Conservation (phyloP, 805 yeast species). For the Starmerella floris region DNA sequence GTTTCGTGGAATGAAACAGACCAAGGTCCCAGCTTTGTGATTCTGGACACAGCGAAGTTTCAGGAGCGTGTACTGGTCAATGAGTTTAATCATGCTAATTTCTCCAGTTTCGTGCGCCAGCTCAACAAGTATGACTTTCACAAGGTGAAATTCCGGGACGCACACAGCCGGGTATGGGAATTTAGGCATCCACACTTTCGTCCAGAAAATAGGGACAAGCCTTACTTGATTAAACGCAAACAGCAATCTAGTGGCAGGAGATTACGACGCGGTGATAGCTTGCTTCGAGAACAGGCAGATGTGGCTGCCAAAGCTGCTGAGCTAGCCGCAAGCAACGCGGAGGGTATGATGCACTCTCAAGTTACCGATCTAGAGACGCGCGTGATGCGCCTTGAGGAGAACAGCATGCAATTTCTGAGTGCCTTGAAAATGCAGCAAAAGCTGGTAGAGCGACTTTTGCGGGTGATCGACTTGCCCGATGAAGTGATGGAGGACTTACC, state of each 20-base stretch:
- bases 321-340: slow-evolving; percentile 18
- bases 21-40: slow-evolving; percentile 76
- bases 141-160: slow-evolving; percentile 57
- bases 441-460: slow-evolving; percentile 15
- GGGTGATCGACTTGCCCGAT: neutral
- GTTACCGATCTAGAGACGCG: slow-evolving; percentile 13
- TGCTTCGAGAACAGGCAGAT: slow-evolving; percentile 7
- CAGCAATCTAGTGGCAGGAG: slow-evolving; percentile 16
- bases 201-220: slow-evolving; percentile 57
- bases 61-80: slow-evolving; percentile 51
- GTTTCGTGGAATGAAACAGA: slow-evolving; percentile 65
- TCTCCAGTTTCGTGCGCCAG: slow-evolving; percentile 89
- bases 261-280: slow-evolving; percentile 7
- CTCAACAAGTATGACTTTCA: slow-evolving; percentile 95
- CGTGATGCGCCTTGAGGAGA: slow-evolving; percentile 12
- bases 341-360: slow-evolving; percentile 9
- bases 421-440: slow-evolving; percentile 18
- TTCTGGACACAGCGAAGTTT: slow-evolving; percentile 40
- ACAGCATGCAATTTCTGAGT: slow-evolving; percentile 13
- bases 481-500: neutral
- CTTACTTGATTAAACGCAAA: slow-evolving; percentile 79
- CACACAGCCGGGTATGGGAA: slow-evolving; percentile 48
- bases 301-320: slow-evolving; percentile 21
- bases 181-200: slow-evolving; percentile 83
- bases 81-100: slow-evolving; percentile 89